Evolutionary conservation across 345 rosid genomes (phyloP), one percentile per base, ranked within the genome.

Genomic region (Punica granatum): DNA sequence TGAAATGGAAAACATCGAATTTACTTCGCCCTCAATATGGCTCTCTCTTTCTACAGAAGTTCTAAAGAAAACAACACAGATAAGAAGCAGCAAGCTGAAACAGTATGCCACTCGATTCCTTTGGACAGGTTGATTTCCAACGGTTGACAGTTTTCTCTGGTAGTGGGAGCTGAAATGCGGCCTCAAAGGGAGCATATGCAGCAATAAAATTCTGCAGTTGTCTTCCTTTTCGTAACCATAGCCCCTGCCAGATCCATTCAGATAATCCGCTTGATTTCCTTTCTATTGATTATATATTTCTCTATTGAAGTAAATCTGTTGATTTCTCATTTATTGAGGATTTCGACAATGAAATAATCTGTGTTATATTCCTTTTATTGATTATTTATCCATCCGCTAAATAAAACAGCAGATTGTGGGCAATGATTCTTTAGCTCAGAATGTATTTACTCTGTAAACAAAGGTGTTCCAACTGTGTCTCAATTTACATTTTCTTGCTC

Each of bases 401-500:
- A n/a, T 13, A 67, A 72, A 65, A 11, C 58, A 74, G 77, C 86
- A 95, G 97, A 97, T 95, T 80, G 99, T 95, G 34, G 99, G 99
- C 67, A 95, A 95, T 81, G 99, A 95, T 83, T 98, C 99, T 64
- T 77, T 95, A 48, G 99, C 99, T 33, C 98, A 95, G 63, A 98
- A 95, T 73, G 92, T 92, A 82, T 92, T 95, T 75, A 95, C 91
- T 1, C 77, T 95, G 67, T 98, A 95, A 83, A 90, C 96, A 69
- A n/a, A n/a, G n/a, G n/a, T n/a, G n/a, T n/a, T n/a, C n/a, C n/a
- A n/a, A n/a, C n/a, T n/a, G n/a, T n/a, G n/a, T n/a, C n/a, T n/a
- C n/a, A n/a, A n/a, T n/a, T n/a, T n/a, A n/a, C n/a, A n/a, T n/a
- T n/a, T n/a, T n/a, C n/a, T n/a, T n/a, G n/a, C n/a, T n/a, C n/a